phyloP scores from a whole-genome alignment of 331 rosid genomes.

The Rosa hybrid region DNA sequence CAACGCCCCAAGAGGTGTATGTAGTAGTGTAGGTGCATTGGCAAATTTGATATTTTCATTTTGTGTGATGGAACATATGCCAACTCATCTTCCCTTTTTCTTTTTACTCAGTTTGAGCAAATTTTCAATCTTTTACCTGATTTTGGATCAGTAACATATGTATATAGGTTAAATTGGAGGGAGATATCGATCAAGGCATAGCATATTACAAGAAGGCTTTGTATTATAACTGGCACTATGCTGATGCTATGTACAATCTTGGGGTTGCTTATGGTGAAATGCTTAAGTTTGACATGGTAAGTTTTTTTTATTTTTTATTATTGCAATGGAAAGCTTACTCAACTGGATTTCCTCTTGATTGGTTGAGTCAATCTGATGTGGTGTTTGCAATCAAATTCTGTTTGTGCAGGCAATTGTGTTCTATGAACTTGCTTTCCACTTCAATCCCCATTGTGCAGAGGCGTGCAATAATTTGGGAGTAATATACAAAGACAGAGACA shows the following conservation, averaged over 20 bases:
- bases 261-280: slow-evolving; percentile 99
- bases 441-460: slow-evolving; percentile 96
- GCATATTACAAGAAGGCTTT: slow-evolving; percentile 89
- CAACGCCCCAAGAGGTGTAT: neutral
- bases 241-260: slow-evolving; percentile 99
- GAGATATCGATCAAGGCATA: slow-evolving; percentile 85
- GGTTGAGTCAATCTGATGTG: slow-evolving; percentile 16
- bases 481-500: slow-evolving; percentile 93
- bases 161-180: slow-evolving; percentile 92
- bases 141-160: slow-evolving; percentile 24
- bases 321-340: neutral
- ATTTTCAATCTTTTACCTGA: slow-evolving; percentile 25
- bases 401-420: slow-evolving; percentile 87
- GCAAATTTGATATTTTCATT: neutral
- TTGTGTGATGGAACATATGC: neutral
- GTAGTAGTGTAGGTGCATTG: neutral
- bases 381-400: slow-evolving; percentile 15
- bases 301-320: slow-evolving; percentile 26
- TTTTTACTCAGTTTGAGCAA: neutral
- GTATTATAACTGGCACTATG: slow-evolving; percentile 95
- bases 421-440: slow-evolving; percentile 98
- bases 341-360: slow-evolving; percentile 24
- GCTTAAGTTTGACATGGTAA: slow-evolving; percentile 97
- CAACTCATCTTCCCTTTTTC: neutral
- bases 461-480: slow-evolving; percentile 99